phyloP scores from a whole-genome alignment of 257 asterid genomes.

The Perilla frutescens region DNA sequence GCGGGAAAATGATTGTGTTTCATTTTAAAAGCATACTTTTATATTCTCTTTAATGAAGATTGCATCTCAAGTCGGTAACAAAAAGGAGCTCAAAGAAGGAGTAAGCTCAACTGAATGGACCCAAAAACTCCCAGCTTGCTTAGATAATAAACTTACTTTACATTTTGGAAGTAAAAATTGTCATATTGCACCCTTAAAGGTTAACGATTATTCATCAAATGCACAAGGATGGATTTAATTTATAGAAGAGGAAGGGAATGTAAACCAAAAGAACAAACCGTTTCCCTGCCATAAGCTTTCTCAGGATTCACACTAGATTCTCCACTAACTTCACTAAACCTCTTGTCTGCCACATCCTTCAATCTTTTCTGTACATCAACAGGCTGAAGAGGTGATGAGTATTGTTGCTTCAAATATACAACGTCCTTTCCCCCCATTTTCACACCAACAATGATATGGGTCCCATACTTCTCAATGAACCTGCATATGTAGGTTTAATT shows the following conservation, averaged over 20 bases:
- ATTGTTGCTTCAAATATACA: conserved; percentile 71
- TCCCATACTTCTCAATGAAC: conserved; percentile 78
- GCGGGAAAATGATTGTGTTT: background rate
- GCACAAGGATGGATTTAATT: background rate
- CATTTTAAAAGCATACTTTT: conserved; percentile 7
- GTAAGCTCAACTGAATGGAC: background rate
- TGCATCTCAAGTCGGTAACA: conserved; percentile 24
- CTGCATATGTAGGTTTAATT: conserved; percentile 40
- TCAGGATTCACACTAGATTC: conserved; percentile 45
- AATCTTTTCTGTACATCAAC: conserved; percentile 65
- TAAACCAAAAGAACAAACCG: conserved; percentile 49
- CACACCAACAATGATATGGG: conserved; percentile 83
- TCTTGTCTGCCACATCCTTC: conserved; percentile 80
- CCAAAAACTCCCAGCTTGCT: background rate
- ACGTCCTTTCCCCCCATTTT: conserved; percentile 88
- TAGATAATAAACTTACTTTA: background rate
- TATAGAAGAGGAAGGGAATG: conserved; percentile 8
- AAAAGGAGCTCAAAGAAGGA: conserved; percentile 1
- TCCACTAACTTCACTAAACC: conserved; percentile 58
- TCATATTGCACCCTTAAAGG: conserved; percentile 16
- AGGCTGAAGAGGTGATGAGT: conserved; percentile 67
- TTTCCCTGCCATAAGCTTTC: conserved; percentile 46
- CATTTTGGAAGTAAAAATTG: background rate
- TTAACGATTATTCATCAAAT: conserved; percentile 22
- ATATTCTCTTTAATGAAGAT: conserved; percentile 17